These are phyloP conservation scores for Lipomyces yamanashiensis DNA, from an alignment of 805 yeast species.

Conservation along the genomic window DNA sequence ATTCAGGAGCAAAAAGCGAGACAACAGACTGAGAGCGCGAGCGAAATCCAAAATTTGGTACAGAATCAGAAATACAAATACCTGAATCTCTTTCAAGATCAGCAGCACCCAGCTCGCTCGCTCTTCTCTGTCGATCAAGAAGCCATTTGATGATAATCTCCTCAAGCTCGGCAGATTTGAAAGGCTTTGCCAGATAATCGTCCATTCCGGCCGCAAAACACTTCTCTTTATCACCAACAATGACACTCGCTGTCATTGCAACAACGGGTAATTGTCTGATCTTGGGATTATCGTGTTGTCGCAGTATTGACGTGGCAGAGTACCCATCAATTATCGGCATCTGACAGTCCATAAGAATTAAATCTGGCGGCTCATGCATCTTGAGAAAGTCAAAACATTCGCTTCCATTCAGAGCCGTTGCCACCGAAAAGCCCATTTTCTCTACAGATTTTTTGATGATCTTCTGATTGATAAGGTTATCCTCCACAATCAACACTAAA, in stretches of 20 bases:
- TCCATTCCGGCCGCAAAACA: conserved; percentile 76
- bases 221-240: conserved; percentile 76
- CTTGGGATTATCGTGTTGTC: conserved; percentile 17
- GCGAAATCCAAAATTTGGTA: too few relatives aligned
- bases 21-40: too few relatives aligned
- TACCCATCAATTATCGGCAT: conserved; percentile 43
- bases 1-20: too few relatives aligned
- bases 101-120: neutral
- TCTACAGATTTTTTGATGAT: conserved; percentile 17
- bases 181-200: conserved; percentile 72
- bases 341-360: conserved; percentile 43
- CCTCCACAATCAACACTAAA: conserved; percentile 20
- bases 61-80: too few relatives aligned
- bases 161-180: conserved; percentile 16
- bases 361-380: conserved; percentile 27
- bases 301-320: conserved; percentile 39
- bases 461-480: conserved; percentile 23
- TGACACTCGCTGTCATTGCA: conserved; percentile 78
- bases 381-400: conserved; percentile 17
- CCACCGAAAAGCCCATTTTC: conserved; percentile 21
- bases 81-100: too few relatives aligned
- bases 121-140: neutral
- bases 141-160: conserved; percentile 27
- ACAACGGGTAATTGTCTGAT: conserved; percentile 67
- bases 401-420: conserved; percentile 17